Evolutionary conservation across 2,329 filamentous ascomycete genomes (phyloP).

Genomic region (Botryotinia convoluta): DNA sequence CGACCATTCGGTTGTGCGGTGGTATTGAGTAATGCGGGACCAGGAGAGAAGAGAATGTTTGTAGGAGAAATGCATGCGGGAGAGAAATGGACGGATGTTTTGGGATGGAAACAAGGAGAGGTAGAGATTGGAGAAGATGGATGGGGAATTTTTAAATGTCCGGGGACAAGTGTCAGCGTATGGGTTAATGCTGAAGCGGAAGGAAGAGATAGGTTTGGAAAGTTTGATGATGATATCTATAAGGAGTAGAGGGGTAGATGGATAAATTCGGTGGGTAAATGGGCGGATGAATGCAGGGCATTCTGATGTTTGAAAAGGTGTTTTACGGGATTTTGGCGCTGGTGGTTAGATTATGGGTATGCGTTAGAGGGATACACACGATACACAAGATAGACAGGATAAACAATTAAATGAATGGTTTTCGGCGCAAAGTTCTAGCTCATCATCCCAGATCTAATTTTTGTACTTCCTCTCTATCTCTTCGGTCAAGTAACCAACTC

Average conservation of each 20-base stretch:
- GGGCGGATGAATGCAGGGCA: neutral
- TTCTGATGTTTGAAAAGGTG: neutral
- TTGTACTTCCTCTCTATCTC: neutral
- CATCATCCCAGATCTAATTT: neutral
- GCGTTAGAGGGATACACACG: neutral
- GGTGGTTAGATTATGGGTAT: neutral
- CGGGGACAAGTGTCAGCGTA: slow-evolving; percentile 54
- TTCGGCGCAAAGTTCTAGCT: neutral
- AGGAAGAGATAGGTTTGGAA: slow-evolving; percentile 46
- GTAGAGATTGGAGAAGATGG: slow-evolving; percentile 59
- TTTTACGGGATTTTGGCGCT: neutral
- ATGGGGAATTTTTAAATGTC: slow-evolving; percentile 56
- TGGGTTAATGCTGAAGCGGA: slow-evolving; percentile 58
- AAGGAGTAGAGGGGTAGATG: neutral
- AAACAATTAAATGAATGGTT: neutral
- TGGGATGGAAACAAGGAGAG: slow-evolving; percentile 52
- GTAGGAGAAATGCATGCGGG: slow-evolving; percentile 57
- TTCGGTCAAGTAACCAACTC: neutral
- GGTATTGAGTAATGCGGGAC: slow-evolving; percentile 53
- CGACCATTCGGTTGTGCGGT: slow-evolving; percentile 53
- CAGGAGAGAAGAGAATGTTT: slow-evolving; percentile 56
- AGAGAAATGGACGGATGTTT: slow-evolving; percentile 62
- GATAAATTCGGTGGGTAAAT: neutral
- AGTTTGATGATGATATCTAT: slow-evolving; percentile 34
- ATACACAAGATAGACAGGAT: neutral